Conservation (phyloP, 805 yeast genomes). For the Kazachstania africana region DNA sequence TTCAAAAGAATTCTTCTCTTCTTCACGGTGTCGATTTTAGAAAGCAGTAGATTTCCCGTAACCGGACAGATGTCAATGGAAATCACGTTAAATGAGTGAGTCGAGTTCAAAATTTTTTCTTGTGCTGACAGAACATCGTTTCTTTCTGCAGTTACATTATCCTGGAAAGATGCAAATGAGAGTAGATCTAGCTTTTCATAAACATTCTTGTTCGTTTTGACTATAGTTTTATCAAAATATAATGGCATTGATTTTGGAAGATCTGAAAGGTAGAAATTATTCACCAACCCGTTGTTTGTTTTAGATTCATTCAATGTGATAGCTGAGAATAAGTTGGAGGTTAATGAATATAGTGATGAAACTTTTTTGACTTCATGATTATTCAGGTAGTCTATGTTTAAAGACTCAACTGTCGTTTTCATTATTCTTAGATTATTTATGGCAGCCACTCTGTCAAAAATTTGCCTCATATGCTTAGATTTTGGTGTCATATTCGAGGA, state of each 20-base stretch:
- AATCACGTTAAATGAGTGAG: slow-evolving; percentile 27
- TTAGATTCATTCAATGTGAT: slow-evolving; percentile 4
- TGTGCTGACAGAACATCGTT: slow-evolving; percentile 3
- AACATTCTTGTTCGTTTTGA: slow-evolving; percentile 7
- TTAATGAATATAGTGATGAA: slow-evolving; percentile 14
- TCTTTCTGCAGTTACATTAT: slow-evolving; percentile 2
- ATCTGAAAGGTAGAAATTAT: slow-evolving; percentile 14
- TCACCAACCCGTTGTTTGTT: not conserved
- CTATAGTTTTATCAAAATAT: slow-evolving; percentile 13
- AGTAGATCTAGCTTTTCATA: slow-evolving; percentile 7
- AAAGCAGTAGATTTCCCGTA: slow-evolving; percentile 46
- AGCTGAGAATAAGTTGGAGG: slow-evolving; percentile 12
- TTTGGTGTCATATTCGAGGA: slow-evolving; percentile 25
- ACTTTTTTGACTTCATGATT: slow-evolving; percentile 10
- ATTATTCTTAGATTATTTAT: slow-evolving; percentile 10
- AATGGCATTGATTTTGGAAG: slow-evolving; percentile 13
- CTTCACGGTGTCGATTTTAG: slow-evolving; percentile 30
- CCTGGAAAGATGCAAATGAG: slow-evolving; percentile 1
- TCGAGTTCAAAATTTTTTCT: slow-evolving; percentile 2
- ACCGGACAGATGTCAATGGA: slow-evolving; percentile 48
- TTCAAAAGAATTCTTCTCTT: slow-evolving; percentile 37
- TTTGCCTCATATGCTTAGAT: slow-evolving; percentile 13
- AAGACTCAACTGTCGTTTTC: slow-evolving; percentile 7
- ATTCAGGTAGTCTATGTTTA: slow-evolving; percentile 7
- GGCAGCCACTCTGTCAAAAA: slow-evolving; percentile 18